phyloP scores from a whole-genome alignment of 2,329 filamentous ascomycete genomes.

The Colletotrichum camelliae region DNA sequence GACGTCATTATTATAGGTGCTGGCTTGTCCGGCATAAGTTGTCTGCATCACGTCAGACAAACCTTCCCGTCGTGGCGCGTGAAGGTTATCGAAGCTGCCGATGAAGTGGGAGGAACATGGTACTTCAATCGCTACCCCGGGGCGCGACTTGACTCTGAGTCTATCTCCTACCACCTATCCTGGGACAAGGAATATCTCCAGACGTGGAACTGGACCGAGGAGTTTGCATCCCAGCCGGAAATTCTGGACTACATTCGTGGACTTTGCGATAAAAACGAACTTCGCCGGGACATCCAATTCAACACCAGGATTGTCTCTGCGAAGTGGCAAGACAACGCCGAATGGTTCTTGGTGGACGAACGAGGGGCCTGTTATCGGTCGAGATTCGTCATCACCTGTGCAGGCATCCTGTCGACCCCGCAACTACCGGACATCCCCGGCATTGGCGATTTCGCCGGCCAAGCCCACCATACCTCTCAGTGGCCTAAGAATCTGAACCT shows the following conservation, averaged over 20 bases:
- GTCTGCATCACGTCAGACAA: background rate
- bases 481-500: conserved; percentile 20
- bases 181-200: background rate
- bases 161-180: background rate
- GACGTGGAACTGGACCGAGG: background rate
- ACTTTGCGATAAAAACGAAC: background rate
- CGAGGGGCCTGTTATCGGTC: background rate
- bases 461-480: conserved; percentile 21
- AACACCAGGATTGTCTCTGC: background rate
- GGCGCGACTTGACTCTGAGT: conserved; percentile 55
- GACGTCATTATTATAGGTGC: conserved; percentile 1
- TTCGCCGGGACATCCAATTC: background rate
- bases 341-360: background rate
- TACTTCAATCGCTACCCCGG: conserved; percentile 56
- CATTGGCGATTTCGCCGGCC: conserved; percentile 21
- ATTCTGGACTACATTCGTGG: background rate
- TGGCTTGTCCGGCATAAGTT: background rate
- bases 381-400: background rate
- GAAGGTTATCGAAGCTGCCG: conserved; percentile 39
- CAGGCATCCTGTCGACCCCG: conserved; percentile 31
- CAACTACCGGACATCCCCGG: conserved; percentile 36
- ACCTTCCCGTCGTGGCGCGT: background rate
- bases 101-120: conserved; percentile 55
- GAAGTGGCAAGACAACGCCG: background rate
- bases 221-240: background rate